These are phyloP conservation scores for Erysimum cheiranthoides DNA, from an alignment of 345 rosid genomes.

Conservation along the genomic window DNA sequence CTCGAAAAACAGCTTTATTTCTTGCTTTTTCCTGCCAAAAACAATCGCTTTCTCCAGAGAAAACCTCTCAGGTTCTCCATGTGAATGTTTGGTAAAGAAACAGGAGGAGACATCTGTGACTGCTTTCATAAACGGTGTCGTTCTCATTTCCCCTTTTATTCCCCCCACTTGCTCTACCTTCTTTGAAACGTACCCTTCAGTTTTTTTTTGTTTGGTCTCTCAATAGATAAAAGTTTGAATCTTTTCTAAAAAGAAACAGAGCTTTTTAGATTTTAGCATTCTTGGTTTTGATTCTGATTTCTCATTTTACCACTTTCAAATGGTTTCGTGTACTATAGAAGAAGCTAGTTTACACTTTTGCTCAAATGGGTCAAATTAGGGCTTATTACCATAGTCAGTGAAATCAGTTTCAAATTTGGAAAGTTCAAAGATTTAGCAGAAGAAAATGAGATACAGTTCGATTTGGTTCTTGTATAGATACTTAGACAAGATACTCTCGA, in stretches of 20 bases:
- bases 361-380: conserved; percentile 24
- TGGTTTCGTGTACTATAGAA: conserved; percentile 8
- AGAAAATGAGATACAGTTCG: conserved; percentile 52
- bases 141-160: conserved; percentile 39
- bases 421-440: conserved; percentile 17
- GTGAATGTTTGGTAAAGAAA: conserved; percentile 59
- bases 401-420: conserved; percentile 22
- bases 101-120: conserved; percentile 48
- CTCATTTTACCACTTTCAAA: neutral
- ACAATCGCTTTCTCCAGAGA: conserved; percentile 53
- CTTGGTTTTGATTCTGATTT: conserved; percentile 4
- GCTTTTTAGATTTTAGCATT: conserved; percentile 13
- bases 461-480: conserved; percentile 48
- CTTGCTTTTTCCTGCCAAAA: conserved; percentile 24
- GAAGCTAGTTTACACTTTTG: conserved; percentile 13
- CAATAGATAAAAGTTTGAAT: conserved; percentile 3
- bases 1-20: conserved; percentile 8
- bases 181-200: conserved; percentile 29
- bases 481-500: conserved; percentile 37
- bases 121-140: conserved; percentile 49
- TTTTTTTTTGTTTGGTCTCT: conserved; percentile 3
- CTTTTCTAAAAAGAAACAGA: conserved; percentile 30
- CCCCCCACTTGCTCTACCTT: conserved; percentile 32
- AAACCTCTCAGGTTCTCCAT: conserved; percentile 56
- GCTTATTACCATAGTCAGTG: conserved; percentile 7